These are phyloP conservation scores for Barbatosphaeria neglecta DNA, from an alignment of 495 filamentous ascomycete genomes.

Conservation along the genomic window DNA sequence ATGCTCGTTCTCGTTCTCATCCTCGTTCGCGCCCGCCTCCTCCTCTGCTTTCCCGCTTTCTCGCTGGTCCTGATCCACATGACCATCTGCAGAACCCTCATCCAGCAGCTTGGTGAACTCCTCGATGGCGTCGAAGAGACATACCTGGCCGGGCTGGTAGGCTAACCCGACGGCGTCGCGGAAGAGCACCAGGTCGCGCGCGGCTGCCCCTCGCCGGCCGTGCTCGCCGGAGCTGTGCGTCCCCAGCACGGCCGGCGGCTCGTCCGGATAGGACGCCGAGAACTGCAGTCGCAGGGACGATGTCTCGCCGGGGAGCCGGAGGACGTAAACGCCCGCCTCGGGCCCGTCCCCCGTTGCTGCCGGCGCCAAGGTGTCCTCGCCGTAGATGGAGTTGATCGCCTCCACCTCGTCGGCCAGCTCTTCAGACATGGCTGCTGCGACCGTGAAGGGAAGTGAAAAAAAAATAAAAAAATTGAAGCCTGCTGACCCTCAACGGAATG, in stretches of 20 bases:
- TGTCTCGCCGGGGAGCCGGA: slow-evolving; percentile 36
- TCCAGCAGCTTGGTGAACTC: slow-evolving; percentile 32
- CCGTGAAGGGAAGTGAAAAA: background rate
- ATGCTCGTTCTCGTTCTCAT: slow-evolving; percentile 4
- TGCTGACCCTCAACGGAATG: too few species aligned
- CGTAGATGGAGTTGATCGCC: slow-evolving; percentile 91
- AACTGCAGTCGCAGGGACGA: slow-evolving; percentile 55
- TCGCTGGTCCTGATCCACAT: too few species aligned
- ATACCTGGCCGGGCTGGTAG: slow-evolving; percentile 65
- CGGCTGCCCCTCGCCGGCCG: slow-evolving; percentile 56
- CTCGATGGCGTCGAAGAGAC: slow-evolving; percentile 78
- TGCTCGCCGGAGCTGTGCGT: slow-evolving; percentile 46
- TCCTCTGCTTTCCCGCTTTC: slow-evolving; percentile 1
- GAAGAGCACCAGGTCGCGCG: slow-evolving; percentile 52
- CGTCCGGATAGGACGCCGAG: slow-evolving; percentile 56
- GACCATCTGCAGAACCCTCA: slow-evolving; percentile 1
- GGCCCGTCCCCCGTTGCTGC: slow-evolving; percentile 9
- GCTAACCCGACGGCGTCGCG: slow-evolving; percentile 51
- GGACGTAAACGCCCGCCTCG: slow-evolving; percentile 28
- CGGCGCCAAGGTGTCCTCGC: slow-evolving; percentile 46
- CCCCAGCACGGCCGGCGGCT: slow-evolving; percentile 57
- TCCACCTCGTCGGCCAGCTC: slow-evolving; percentile 76
- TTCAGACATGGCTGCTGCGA: slow-evolving; percentile 43
- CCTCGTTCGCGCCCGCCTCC: slow-evolving; percentile 6
- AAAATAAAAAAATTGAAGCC: too few species aligned